phyloP scores from a whole-genome alignment of 345 rosid genomes.

The Eutrema yunnanense region DNA sequence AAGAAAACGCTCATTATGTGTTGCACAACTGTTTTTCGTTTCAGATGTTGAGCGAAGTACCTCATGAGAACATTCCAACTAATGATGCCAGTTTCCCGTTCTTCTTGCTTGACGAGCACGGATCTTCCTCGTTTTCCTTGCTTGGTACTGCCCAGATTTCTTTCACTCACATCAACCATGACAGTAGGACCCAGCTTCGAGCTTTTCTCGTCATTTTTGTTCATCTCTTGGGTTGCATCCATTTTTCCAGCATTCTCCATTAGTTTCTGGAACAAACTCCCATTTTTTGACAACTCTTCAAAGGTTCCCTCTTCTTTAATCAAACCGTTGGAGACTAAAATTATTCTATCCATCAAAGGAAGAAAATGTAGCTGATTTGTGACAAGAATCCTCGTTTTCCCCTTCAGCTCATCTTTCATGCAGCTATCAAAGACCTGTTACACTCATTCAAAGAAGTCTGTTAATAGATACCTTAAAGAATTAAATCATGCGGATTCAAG shows the following conservation, averaged over 20 bases:
- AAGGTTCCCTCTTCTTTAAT: conserved; percentile 88
- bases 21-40: not conserved
- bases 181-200: conserved; percentile 39
- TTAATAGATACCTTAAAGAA: not conserved
- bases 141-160: conserved; percentile 23
- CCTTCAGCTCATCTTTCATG: conserved; percentile 67
- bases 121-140: conserved; percentile 60
- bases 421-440: conserved; percentile 84
- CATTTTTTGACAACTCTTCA: conserved; percentile 71
- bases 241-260: conserved; percentile 98
- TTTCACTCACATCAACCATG: conserved; percentile 21
- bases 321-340: conserved; percentile 67
- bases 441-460: not conserved
- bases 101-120: conserved; percentile 86
- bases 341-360: conserved; percentile 74
- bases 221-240: conserved; percentile 52
- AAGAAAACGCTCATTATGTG: not conserved
- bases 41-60: conserved; percentile 27
- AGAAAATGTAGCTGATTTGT: conserved; percentile 98
- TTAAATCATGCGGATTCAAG: not conserved
- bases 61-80: conserved; percentile 81
- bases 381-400: conserved; percentile 85
- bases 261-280: conserved; percentile 66
- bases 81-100: conserved; percentile 87
- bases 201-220: conserved; percentile 24